A percentile compares a stretch with the other conserved stretches of the same genome.
Evolutionary conservation across 2,329 filamentous ascomycete genomes (phyloP).

Genomic region (Microcyclospora pomicola): DNA sequence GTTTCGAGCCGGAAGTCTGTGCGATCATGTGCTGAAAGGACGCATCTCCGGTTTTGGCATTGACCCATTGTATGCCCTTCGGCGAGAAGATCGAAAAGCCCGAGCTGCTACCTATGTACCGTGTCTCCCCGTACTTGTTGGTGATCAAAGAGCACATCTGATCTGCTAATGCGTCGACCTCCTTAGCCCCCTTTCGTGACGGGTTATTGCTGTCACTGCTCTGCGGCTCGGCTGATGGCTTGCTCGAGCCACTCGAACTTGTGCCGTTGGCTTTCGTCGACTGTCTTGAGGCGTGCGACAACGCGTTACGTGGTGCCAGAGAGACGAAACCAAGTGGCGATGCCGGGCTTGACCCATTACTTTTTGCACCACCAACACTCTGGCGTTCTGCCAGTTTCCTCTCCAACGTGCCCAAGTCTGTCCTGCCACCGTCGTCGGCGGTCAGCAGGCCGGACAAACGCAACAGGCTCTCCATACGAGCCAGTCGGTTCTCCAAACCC

Average conservation of each 20-base stretch:
- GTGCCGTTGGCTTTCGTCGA: neutral
- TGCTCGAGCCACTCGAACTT: neutral
- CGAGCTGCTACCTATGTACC: constrained; percentile 93
- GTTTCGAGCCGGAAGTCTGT: constrained; percentile 70
- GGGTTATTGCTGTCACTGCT: neutral
- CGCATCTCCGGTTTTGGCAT: constrained; percentile 88
- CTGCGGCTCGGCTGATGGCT: neutral
- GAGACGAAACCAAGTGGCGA: constrained; percentile 2
- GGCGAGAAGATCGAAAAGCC: constrained; percentile 98
- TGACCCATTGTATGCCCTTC: constrained; percentile 97
- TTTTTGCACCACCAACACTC: constrained; percentile 10
- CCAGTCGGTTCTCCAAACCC: constrained; percentile 82
- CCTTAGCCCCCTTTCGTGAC: constrained; percentile 30
- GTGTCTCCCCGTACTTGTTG: constrained; percentile 83
- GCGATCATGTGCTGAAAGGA: constrained; percentile 95
- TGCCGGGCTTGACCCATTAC: constrained; percentile 23
- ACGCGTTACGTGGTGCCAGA: neutral
- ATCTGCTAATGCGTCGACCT: constrained; percentile 81
- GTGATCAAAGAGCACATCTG: constrained; percentile 99
- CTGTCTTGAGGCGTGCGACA: neutral
- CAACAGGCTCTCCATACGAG: constrained; percentile 88
- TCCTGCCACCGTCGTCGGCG: constrained; percentile 73
- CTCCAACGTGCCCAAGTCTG: constrained; percentile 77
- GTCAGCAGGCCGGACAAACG: constrained; percentile 73
- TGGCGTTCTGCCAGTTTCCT: constrained; percentile 47